A percentile compares a stretch with the other conserved stretches of the same genome.
Evolutionary conservation across 495 filamentous ascomycete species (phyloP).

Genomic region (Penicillium goetzii): DNA sequence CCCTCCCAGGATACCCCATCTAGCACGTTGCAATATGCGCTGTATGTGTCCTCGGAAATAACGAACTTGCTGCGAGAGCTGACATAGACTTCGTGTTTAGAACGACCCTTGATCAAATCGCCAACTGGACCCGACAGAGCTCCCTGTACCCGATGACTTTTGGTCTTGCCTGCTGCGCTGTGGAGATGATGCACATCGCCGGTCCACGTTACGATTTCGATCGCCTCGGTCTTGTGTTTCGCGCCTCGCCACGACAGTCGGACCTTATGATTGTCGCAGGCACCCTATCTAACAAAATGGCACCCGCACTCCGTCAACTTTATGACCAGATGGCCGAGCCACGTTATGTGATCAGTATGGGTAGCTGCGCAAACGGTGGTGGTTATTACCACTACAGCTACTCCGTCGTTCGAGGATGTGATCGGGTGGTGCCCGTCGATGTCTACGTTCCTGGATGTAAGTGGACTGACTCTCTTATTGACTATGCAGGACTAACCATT

Average conservation of each 20-base stretch:
- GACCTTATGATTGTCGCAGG: constrained; percentile 98
- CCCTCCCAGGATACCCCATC: constrained; percentile 91
- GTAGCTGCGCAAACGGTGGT: constrained; percentile 91
- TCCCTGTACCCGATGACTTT: constrained; percentile 99
- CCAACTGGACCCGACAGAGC: constrained; percentile 92
- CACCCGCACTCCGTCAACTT: constrained; percentile 88
- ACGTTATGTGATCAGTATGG: constrained; percentile 94
- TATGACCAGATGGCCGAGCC: constrained; percentile 99
- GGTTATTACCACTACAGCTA: constrained; percentile 98
- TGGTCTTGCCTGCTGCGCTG: constrained; percentile 92
- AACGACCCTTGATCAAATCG: constrained; percentile 86
- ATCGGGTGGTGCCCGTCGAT: constrained; percentile 93
- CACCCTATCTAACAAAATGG: constrained; percentile 98
- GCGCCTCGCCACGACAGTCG: constrained; percentile 89
- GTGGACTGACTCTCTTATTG: constrained; percentile 16
- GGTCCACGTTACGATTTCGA: constrained; percentile 96
- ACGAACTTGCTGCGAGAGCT: neutral
- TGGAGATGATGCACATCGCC: constrained; percentile 98
- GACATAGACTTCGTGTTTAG: constrained; percentile 46
- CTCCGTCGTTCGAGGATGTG: constrained; percentile 86
- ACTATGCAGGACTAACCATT: constrained; percentile 24
- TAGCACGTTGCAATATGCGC: constrained; percentile 92
- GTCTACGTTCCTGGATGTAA: constrained; percentile 90
- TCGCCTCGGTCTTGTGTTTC: constrained; percentile 93
- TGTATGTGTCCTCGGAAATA: constrained; percentile 61